phyloP scores from a whole-genome alignment of 768 basidiomycete genomes.

The Sistotremastrum niveocremeum region DNA sequence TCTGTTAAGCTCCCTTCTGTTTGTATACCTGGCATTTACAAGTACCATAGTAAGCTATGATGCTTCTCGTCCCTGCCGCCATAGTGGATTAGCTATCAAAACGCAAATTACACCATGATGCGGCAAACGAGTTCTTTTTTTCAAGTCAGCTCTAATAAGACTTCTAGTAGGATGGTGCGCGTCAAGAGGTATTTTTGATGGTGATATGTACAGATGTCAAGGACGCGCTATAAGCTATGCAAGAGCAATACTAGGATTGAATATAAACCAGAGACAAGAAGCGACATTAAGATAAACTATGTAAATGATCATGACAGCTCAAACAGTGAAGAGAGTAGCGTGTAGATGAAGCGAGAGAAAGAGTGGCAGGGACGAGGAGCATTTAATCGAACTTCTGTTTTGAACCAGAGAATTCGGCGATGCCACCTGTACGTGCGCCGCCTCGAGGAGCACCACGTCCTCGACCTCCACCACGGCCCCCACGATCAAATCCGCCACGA shows the following conservation, averaged over 20 bases:
- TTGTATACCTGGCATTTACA: too few species aligned
- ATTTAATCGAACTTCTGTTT: constrained; percentile 41
- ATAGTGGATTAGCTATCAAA: too few species aligned
- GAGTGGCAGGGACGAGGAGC: neutral
- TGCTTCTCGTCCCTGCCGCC: too few species aligned
- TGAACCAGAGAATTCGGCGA: constrained; percentile 51
- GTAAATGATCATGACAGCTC: neutral
- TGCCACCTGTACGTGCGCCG: constrained; percentile 46
- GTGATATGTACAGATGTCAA: too few species aligned
- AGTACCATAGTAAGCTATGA: too few species aligned
- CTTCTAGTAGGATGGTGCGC: too few species aligned
- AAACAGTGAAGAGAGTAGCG: neutral
- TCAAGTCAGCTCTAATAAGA: too few species aligned
- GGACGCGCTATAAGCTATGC: too few species aligned
- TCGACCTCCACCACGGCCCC: constrained; percentile 28
- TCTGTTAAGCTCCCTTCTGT: too few species aligned
- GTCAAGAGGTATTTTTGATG: too few species aligned
- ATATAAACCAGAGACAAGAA: neutral
- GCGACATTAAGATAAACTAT: neutral
- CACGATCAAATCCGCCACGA: constrained; percentile 32
- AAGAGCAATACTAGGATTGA: neutral
- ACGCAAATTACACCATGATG: too few species aligned
- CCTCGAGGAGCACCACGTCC: constrained; percentile 27
- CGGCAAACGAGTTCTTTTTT: too few species aligned
- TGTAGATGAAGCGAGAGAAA: neutral